These are phyloP conservation scores for Aphanomyces euteiches DNA, from an alignment of 352 stramenopile genomes.

Conservation along the genomic window DNA sequence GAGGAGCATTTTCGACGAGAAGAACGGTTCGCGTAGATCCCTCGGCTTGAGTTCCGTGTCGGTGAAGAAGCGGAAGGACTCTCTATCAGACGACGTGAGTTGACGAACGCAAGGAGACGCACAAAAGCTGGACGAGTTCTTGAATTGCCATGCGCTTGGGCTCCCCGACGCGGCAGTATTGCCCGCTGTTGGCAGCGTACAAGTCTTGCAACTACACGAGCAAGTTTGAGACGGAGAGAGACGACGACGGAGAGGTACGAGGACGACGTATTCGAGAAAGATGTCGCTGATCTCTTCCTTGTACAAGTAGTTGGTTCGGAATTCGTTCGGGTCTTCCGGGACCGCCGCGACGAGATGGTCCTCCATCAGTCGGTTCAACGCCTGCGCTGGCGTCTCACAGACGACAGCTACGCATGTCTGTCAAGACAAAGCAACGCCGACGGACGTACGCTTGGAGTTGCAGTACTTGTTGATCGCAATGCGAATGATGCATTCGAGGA, in stretches of 20 bases:
- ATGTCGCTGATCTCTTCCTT: slow-evolving; percentile 70
- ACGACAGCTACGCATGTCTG: slow-evolving; percentile 43
- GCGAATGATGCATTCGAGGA: slow-evolving; percentile 67
- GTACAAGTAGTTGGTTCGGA: slow-evolving; percentile 65
- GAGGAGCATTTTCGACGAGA: slow-evolving; percentile 67
- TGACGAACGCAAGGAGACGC: slow-evolving; percentile 22
- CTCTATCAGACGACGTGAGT: slow-evolving; percentile 34
- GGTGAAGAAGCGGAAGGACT: slow-evolving; percentile 62
- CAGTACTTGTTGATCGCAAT: slow-evolving; percentile 81
- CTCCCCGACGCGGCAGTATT: slow-evolving; percentile 66
- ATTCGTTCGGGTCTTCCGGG: slow-evolving; percentile 64
- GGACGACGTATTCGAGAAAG: slow-evolving; percentile 65
- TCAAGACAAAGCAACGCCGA: neutral
- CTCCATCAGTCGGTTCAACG: slow-evolving; percentile 59
- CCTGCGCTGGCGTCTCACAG: slow-evolving; percentile 63
- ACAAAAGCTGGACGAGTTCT: slow-evolving; percentile 60
- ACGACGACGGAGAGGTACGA: slow-evolving; percentile 41
- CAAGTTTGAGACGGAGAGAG: neutral
- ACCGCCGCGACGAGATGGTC: slow-evolving; percentile 51
- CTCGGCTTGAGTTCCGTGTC: slow-evolving; percentile 54
- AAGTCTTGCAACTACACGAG: slow-evolving; percentile 57
- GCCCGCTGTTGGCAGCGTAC: slow-evolving; percentile 68
- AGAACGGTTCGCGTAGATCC: slow-evolving; percentile 64
- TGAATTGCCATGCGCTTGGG: slow-evolving; percentile 73
- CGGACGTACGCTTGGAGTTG: neutral